These are phyloP conservation scores for Crithidia brevicula DNA, from an alignment of 208 protist species.

Conservation along the genomic window DNA sequence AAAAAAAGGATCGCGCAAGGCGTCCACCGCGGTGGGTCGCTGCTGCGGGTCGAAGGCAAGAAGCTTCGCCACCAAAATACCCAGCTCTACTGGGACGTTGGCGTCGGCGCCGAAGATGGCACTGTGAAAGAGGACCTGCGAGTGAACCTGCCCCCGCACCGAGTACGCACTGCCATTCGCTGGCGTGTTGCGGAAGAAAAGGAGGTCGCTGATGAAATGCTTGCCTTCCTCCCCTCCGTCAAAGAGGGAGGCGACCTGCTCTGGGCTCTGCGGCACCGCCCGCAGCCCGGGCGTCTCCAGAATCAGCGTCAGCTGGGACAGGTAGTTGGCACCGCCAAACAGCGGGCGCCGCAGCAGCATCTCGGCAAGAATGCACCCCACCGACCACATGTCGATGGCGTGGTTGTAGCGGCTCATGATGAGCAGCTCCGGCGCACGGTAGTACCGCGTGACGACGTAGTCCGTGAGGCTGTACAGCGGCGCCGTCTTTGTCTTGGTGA, in stretches of 20 bases:
- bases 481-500: constrained; percentile 11
- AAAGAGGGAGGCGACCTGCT: constrained; percentile 73
- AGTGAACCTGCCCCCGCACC: constrained; percentile 12
- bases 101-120: constrained; percentile 60
- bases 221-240: constrained; percentile 74
- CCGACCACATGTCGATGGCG: constrained; percentile 87
- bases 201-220: constrained; percentile 55
- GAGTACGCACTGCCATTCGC: not conserved
- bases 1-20: constrained; percentile 74
- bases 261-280: constrained; percentile 65
- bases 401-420: constrained; percentile 91
- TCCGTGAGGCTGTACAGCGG: constrained; percentile 83
- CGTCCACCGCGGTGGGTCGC: constrained; percentile 65
- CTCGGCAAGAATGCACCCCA: constrained; percentile 62
- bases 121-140: constrained; percentile 44
- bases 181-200: constrained; percentile 34
- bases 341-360: constrained; percentile 95
- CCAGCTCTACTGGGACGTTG: constrained; percentile 43
- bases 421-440: constrained; percentile 97
- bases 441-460: constrained; percentile 97
- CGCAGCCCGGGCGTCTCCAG: constrained; percentile 84
- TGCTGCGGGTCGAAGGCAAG: constrained; percentile 59
- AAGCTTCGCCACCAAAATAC: constrained; percentile 57
- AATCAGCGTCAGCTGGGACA: constrained; percentile 58
- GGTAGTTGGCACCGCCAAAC: constrained; percentile 83